Conservation (phyloP, 352 stramenopile genomes). For the Phytophthora cactorum region DNA sequence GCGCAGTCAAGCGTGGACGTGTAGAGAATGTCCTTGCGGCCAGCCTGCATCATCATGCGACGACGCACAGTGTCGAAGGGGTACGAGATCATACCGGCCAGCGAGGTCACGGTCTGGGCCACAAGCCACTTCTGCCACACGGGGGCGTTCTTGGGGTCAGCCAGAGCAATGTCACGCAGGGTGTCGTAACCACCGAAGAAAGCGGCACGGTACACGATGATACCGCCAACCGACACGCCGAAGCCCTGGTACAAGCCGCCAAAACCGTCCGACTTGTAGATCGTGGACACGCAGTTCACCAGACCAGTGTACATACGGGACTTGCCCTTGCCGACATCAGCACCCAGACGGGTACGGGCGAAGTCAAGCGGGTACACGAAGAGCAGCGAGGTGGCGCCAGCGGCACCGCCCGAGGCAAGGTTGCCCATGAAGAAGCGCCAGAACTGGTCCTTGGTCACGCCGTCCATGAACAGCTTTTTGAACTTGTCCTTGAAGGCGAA, state of each 20-base stretch:
- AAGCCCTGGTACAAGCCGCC: constrained; percentile 99
- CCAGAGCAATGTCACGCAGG: constrained; percentile 88
- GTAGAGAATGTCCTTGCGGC: constrained; percentile 98
- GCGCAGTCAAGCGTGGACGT: constrained; percentile 97
- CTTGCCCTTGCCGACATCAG: constrained; percentile 98
- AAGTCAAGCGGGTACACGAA: constrained; percentile 99
- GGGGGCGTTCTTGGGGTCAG: constrained; percentile 85
- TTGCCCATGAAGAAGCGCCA: constrained; percentile 98
- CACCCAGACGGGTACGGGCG: constrained; percentile 98
- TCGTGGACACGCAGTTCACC: constrained; percentile 97
- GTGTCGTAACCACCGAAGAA: constrained; percentile 99
- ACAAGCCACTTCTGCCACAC: constrained; percentile 93
- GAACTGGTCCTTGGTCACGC: constrained; percentile 96
- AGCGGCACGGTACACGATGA: constrained; percentile 98
- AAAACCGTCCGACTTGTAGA: constrained; percentile 92
- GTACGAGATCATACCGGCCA: constrained; percentile 95
- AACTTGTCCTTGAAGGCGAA: constrained; percentile 96
- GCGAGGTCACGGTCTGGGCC: constrained; percentile 91
- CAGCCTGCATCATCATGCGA: constrained; percentile 98
- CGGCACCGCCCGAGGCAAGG: constrained; percentile 97
- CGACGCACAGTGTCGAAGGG: constrained; percentile 96
- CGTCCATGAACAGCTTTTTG: constrained; percentile 90
- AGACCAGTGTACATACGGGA: constrained; percentile 98
- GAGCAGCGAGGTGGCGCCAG: constrained; percentile 95
- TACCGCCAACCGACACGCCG: constrained; percentile 98